Evolutionary conservation across 2,329 filamentous ascomycete species (phyloP).

Genomic region (Cadophora luteo-olivacea): DNA sequence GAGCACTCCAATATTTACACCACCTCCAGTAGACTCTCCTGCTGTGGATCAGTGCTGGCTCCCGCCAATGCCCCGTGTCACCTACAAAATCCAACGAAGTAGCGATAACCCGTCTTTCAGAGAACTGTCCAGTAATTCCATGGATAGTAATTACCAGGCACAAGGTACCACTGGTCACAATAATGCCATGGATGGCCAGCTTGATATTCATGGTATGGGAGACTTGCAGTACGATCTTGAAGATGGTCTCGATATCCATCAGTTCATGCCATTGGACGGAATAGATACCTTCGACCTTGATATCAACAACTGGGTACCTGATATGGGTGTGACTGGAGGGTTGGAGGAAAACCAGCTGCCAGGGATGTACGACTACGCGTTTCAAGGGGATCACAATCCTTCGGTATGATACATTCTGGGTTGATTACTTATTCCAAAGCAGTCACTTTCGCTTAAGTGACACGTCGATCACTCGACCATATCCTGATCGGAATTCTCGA

Average conservation of each 20-base stretch:
- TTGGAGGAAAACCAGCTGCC: neutral
- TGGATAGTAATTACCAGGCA: neutral
- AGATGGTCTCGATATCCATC: neutral
- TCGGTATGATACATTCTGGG: neutral
- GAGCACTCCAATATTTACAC: conserved; percentile 43
- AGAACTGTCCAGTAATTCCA: neutral
- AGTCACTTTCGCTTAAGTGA: neutral
- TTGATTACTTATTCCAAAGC: neutral
- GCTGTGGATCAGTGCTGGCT: conserved; percentile 31
- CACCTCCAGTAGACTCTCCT: conserved; percentile 20
- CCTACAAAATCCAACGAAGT: neutral
- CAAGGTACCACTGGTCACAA: neutral
- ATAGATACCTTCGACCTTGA: neutral
- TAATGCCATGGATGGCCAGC: neutral
- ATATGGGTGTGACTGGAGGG: neutral
- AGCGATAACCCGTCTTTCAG: neutral
- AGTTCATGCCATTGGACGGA: neutral
- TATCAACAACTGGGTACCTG: conserved; percentile 13
- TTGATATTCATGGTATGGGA: neutral
- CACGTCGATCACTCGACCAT: no score
- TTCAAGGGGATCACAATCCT: neutral
- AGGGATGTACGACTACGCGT: neutral
- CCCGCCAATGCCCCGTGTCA: conserved; percentile 46
- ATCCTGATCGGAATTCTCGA: no score
- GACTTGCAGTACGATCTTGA: neutral